Percentiles rank a stretch among this genome's conserved stretches.
phyloP scores from a whole-genome alignment of 116 monocot species.

The Dioscorea cayenensis region DNA sequence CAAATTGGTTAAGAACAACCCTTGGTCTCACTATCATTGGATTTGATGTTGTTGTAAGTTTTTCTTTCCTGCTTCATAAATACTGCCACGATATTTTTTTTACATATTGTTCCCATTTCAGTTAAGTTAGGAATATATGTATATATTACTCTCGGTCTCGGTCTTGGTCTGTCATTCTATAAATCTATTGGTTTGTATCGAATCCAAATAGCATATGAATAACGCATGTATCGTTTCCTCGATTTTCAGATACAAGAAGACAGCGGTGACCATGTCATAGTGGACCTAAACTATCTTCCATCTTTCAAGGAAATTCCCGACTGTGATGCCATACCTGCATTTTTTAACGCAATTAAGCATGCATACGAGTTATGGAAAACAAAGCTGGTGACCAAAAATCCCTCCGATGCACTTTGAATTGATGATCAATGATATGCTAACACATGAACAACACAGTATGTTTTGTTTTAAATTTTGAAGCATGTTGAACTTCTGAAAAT shows the following conservation, averaged over 20 bases:
- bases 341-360: slow-evolving; percentile 71
- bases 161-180: too few relatives aligned
- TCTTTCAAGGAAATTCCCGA: slow-evolving; percentile 90
- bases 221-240: background rate
- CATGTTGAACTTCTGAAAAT: too few relatives aligned
- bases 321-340: slow-evolving; percentile 74
- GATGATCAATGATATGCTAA: too few relatives aligned
- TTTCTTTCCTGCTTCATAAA: background rate
- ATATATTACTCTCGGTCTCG: too few relatives aligned
- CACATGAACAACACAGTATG: too few relatives aligned
- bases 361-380: slow-evolving; percentile 30
- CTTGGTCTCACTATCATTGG: slow-evolving; percentile 91
- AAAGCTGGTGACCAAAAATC: background rate
- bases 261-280: slow-evolving; percentile 79
- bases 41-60: slow-evolving; percentile 96
- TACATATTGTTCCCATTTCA: too few relatives aligned
- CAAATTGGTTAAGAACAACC: slow-evolving; percentile 48
- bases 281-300: slow-evolving; percentile 93
- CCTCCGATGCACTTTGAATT: background rate
- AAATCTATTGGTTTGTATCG: too few relatives aligned
- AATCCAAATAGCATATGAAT: too few relatives aligned
- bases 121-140: too few relatives aligned
- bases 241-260: slow-evolving; percentile 80
- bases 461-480: too few relatives aligned
- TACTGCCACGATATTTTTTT: background rate